Percentiles rank a stretch among this genome's conserved stretches.
Conservation (phyloP, 768 basidiomycete species). For the Hygrophorus russula region DNA sequence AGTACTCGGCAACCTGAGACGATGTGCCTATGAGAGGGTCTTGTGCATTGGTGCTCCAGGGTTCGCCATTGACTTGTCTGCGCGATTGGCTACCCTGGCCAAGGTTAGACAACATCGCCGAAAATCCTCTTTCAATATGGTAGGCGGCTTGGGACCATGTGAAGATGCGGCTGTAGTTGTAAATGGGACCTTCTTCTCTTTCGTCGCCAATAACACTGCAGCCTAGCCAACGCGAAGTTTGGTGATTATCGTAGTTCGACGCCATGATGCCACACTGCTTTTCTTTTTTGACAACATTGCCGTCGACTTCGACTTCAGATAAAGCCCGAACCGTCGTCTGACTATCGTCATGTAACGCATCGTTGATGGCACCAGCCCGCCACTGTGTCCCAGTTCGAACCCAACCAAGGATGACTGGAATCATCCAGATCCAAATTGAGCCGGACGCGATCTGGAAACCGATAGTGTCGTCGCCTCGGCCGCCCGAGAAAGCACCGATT, state of each 20-base stretch:
- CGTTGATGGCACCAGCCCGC: slow-evolving; percentile 7
- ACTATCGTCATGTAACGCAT: slow-evolving; percentile 7
- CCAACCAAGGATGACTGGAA: slow-evolving; percentile 11
- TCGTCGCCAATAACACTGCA: slow-evolving; percentile 9
- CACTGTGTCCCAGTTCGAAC: slow-evolving; percentile 8
- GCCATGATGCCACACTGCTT: background rate
- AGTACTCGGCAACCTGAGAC: too few relatives aligned
- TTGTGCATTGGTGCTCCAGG: too few relatives aligned
- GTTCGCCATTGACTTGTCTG: too few relatives aligned
- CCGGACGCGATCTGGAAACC: slow-evolving; percentile 11
- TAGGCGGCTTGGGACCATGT: slow-evolving; percentile 7
- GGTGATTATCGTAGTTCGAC: background rate
- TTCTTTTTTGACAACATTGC: background rate
- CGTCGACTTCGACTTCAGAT: background rate
- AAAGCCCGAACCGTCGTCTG: background rate
- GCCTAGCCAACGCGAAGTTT: slow-evolving; percentile 5
- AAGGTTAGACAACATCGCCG: background rate
- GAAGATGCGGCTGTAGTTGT: slow-evolving; percentile 9
- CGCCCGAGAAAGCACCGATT: slow-evolving; percentile 7
- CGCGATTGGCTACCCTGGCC: too few relatives aligned
- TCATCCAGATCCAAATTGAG: slow-evolving; percentile 11
- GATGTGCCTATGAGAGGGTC: too few relatives aligned
- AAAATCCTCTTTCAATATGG: slow-evolving; percentile 4
- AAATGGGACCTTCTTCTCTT: slow-evolving; percentile 9
- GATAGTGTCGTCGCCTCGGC: slow-evolving; percentile 3